A percentile compares a stretch with the other conserved stretches of the same genome.
Evolutionary conservation across 73 alveolate species (phyloP).

Genomic region (Paramecium sexaurelia): DNA sequence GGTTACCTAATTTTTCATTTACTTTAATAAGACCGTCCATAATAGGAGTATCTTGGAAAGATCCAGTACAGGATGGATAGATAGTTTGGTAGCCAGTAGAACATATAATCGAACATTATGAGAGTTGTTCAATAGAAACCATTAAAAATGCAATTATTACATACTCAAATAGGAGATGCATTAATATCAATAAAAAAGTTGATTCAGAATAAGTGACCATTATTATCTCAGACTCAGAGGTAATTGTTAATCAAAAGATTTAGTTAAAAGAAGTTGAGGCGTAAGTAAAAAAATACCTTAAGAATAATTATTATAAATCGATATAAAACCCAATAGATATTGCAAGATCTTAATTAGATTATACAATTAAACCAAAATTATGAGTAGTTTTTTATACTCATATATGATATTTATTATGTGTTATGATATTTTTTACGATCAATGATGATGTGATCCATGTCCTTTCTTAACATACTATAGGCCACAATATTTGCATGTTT

Average conservation of each 20-base stretch:
- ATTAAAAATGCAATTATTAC: constrained; percentile 74
- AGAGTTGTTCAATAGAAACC: constrained; percentile 80
- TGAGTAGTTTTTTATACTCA: neutral
- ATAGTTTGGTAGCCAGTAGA: constrained; percentile 85
- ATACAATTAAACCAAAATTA: neutral
- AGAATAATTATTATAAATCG: constrained; percentile 13
- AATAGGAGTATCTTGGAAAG: constrained; percentile 80
- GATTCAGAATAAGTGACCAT: neutral
- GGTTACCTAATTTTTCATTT: constrained; percentile 72
- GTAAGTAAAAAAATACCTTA: neutral
- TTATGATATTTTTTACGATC: neutral
- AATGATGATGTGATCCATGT: constrained; percentile 65
- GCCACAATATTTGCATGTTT: constrained; percentile 76
- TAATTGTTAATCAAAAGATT: neutral
- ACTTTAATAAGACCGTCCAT: constrained; percentile 89
- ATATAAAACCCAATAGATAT: constrained; percentile 33
- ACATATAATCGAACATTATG: constrained; percentile 73
- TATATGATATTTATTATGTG: neutral
- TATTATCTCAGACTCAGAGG: neutral
- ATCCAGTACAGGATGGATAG: constrained; percentile 94
- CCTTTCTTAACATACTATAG: constrained; percentile 68
- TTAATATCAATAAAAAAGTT: neutral
- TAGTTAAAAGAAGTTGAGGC: constrained; percentile 18
- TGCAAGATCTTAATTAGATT: neutral
- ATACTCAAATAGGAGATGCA: constrained; percentile 14